Conservation (phyloP, 495 filamentous ascomycete species). For the Penicillium silybi region DNA sequence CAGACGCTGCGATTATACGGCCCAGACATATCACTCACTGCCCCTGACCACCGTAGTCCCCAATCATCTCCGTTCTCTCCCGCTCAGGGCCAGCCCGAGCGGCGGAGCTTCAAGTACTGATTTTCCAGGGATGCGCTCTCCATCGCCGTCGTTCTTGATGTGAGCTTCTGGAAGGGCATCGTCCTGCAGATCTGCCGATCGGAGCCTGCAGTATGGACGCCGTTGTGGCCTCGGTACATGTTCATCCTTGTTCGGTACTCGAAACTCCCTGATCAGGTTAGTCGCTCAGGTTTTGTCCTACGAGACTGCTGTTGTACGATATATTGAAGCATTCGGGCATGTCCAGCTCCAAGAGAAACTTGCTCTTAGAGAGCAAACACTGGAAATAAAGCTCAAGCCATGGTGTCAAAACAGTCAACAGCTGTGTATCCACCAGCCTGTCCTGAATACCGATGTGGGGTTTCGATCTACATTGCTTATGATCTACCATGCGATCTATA, state of each 20-base stretch:
- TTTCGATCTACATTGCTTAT: not conserved
- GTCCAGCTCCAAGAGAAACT: too few species aligned
- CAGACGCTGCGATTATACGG: constrained; percentile 2
- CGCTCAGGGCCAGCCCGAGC: not conserved
- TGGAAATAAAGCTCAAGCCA: too few species aligned
- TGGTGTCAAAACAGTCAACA: not conserved
- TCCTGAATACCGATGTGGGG: not conserved
- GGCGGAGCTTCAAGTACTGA: too few species aligned
- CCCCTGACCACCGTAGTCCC: not conserved
- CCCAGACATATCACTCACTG: not conserved
- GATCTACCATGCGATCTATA: not conserved
- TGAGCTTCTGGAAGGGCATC: constrained; percentile 44
- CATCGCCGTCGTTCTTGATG: constrained; percentile 11
- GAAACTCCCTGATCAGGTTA: too few species aligned
- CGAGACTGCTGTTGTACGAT: too few species aligned
- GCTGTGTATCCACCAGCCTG: not conserved
- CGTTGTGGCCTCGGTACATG: constrained; percentile 3
- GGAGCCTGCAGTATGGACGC: constrained; percentile 48
- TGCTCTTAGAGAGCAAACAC: too few species aligned
- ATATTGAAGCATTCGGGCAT: too few species aligned
- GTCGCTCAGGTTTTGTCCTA: too few species aligned
- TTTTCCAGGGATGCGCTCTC: too few species aligned
- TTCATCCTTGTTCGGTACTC: too few species aligned
- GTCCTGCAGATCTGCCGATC: constrained; percentile 45
- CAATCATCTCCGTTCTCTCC: not conserved